Evolutionary conservation across 352 stramenopile species (phyloP), one percentile per base, ranked within the genome.

Genomic region (Globisporangium yorkense): DNA sequence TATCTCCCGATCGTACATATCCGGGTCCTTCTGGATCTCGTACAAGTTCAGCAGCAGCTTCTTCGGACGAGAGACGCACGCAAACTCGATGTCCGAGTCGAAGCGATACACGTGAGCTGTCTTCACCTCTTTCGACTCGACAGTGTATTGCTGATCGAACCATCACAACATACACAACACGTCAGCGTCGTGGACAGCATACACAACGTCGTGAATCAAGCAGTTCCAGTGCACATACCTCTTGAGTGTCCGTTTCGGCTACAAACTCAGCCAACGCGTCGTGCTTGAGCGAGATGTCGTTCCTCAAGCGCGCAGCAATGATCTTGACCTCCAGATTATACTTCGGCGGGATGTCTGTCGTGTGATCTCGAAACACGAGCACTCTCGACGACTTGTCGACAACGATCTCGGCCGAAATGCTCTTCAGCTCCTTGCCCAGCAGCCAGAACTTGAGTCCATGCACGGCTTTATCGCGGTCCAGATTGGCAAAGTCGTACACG

Each of bases 241-340:
- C 50, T 43, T 88, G 74, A 18, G 86, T 90, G 37, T 94, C 78
- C 1, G 80, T 89, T 54, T 85, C 71, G 8, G 75, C 63, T 27
- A 87, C 52, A 41, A 90, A 70, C 55, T 91, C 79, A 2, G 81
- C 79, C 3, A 68, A 74, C 8, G 76, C 75, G 33, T 87, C 76
- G 18, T 80, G 68, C 45, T 81, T 78, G 40, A 88, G 58, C 3
- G 68, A 77, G 15, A 92, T 71, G 49, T 89, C 79, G 33, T 83
- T 74, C 21, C 72, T 66, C 57, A 92, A 67, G 21, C 84, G 80
- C 9, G 78, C 81, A 5, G 85, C 82, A n/a, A 93, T 74, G 21
- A 95, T 72, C 46, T 93, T 92, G 4, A 95, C 84, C 65, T 95
- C 85, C 12, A 95, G 58, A 13, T 89, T 77, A 56, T 88, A 95